These are phyloP conservation scores for Penicillium mononematosum DNA, from an alignment of 495 filamentous ascomycete genomes.

Conservation along the genomic window DNA sequence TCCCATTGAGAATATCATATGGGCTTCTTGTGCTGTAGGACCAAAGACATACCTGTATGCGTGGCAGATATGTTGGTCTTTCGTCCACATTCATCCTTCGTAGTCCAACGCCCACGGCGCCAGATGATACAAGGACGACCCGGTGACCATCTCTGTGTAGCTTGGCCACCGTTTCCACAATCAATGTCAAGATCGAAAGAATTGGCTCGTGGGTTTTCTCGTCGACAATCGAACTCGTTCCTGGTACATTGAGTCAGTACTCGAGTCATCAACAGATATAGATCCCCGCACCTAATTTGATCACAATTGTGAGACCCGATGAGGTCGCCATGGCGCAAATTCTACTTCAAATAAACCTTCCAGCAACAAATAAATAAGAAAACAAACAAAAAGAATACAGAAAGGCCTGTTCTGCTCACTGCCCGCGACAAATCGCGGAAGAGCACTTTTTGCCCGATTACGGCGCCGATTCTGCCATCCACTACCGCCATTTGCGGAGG, in stretches of 20 bases:
- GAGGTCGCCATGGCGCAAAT: conserved; percentile 26
- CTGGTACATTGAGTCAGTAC: conserved; percentile 45
- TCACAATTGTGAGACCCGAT: conserved; percentile 70
- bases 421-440: conserved; percentile 3
- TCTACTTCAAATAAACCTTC: neutral
- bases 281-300: conserved; percentile 78
- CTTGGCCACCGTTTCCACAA: conserved; percentile 87
- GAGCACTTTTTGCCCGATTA: conserved; percentile 5
- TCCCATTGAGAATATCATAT: neutral
- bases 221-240: conserved; percentile 96
- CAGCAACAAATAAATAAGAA: neutral
- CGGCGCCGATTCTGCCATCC: conserved; percentile 30
- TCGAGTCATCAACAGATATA: conserved; percentile 15
- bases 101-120: conserved; percentile 91
- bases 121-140: conserved; percentile 93
- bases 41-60: conserved; percentile 62
- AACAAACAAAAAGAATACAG: conserved; percentile 1
- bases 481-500: conserved; percentile 37
- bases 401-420: neutral
- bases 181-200: conserved; percentile 80
- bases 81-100: conserved; percentile 86
- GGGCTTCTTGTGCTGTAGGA: neutral
- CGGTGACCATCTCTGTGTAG: conserved; percentile 87
- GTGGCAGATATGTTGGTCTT: conserved; percentile 81
- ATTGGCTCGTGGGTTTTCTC: conserved; percentile 97